phyloP scores from a whole-genome alignment of 257 asterid genomes.

The Coffea canephora region DNA sequence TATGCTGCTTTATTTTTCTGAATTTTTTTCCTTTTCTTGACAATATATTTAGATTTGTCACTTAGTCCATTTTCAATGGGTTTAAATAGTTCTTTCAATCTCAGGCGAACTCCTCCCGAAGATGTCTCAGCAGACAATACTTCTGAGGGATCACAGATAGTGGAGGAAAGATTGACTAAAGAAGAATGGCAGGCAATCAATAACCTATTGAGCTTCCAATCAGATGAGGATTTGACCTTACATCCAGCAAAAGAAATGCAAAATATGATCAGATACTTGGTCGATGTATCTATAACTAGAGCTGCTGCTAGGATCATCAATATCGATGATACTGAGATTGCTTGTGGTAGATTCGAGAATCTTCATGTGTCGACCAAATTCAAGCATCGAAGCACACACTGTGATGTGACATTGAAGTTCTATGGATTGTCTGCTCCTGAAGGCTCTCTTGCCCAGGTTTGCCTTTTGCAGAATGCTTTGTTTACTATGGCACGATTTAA shows the following conservation, averaged over 20 bases:
- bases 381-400: slow-evolving; percentile 73
- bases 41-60: slow-evolving; percentile 4
- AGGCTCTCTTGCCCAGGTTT: slow-evolving; percentile 98
- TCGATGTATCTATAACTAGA: slow-evolving; percentile 73
- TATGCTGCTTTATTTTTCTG: slow-evolving; percentile 5
- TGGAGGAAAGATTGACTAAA: slow-evolving; percentile 79
- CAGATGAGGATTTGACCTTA: slow-evolving; percentile 72
- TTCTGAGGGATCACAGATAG: slow-evolving; percentile 54
- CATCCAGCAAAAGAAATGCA: slow-evolving; percentile 68
- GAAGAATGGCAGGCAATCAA: slow-evolving; percentile 99
- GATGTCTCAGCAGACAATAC: slow-evolving; percentile 53
- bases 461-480: slow-evolving; percentile 23
- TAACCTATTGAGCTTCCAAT: slow-evolving; percentile 85
- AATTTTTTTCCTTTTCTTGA: slow-evolving; percentile 6
- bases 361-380: slow-evolving; percentile 78
- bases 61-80: slow-evolving; percentile 6
- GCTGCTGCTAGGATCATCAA: slow-evolving; percentile 89
- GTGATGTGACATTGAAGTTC: slow-evolving; percentile 80
- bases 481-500: not conserved
- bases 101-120: slow-evolving; percentile 67
- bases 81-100: slow-evolving; percentile 22
- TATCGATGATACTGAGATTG: slow-evolving; percentile 67
- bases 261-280: slow-evolving; percentile 74
- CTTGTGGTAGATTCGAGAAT: slow-evolving; percentile 95
- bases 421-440: slow-evolving; percentile 96